Evolutionary conservation across 805 yeast genomes (phyloP), one percentile per base, ranked within the genome.

Genomic region (Saitoella complicata): DNA sequence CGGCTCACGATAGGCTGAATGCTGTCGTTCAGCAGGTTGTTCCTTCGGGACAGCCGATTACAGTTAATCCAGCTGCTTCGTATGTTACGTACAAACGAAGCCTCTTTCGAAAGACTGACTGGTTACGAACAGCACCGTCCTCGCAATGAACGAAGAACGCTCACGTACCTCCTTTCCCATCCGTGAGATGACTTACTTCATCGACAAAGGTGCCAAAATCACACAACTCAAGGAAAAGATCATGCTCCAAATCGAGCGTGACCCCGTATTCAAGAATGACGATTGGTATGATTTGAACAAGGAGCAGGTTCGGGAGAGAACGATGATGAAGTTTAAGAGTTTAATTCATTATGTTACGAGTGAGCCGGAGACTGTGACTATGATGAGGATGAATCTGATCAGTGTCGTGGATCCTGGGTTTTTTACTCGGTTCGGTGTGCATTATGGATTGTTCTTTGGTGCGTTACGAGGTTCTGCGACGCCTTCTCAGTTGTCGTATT

Each of bases 401-500:
- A 56, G 61, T 7, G 38, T 61, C 13, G 50, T 56, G 49, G 96
- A 88, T 60, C 93, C 94, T 11, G 78, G 78, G 53, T 65, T 81
- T 39, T 75, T 76, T 43, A 86, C 95, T 32, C 73, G 97, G 55
- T 62, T 83, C 42, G 95, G 53, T 38, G 86, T 87, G 45, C 94
- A 87, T 66, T 68, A 80, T 51, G 95, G 95, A 4, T 69, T 87
- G 46, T 88, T 88, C 59, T 70, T 84, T 44, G 73, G 76, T 46
- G 83, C 94, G 46, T 65, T 87, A 46, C 75, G 79, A 53, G 95
- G 95, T 49, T 80, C 82, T 54, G 97, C 95, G 51, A 80, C 96
- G 6, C 71, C 74, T 33, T 83, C 76, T 46, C 97, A 87, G 67
- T 72, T 79, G 54, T 67, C 75, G 38, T 88, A 78, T 64, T 87